Percentiles rank a stretch among this genome's conserved stretches.
Evolutionary conservation across 2,329 filamentous ascomycete species (phyloP).

Genomic region (Pseudogymnoascus sp.): DNA sequence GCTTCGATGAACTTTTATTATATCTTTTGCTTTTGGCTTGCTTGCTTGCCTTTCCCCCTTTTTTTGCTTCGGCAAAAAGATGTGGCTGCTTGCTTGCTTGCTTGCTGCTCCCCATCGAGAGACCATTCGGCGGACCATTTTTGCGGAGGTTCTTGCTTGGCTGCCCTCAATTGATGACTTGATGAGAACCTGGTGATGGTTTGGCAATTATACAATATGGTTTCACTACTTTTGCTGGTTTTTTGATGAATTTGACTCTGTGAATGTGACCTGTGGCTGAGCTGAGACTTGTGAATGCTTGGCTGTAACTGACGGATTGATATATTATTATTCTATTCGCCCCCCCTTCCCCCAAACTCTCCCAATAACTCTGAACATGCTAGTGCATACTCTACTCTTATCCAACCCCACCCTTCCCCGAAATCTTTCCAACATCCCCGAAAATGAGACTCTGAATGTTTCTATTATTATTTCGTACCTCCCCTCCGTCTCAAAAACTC

Average conservation of each 20-base stretch:
- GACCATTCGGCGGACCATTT: not conserved
- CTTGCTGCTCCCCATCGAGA: no score
- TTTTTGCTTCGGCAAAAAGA: not conserved
- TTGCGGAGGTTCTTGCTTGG: not conserved
- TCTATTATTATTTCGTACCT: not conserved
- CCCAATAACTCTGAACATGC: no score
- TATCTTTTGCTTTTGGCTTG: no score
- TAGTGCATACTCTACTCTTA: not conserved
- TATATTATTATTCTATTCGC: not conserved
- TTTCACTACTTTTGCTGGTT: not conserved
- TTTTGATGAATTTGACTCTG: not conserved
- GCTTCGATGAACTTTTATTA: no score
- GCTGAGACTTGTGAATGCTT: not conserved
- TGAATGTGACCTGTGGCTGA: not conserved
- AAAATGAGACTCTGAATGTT: not conserved
- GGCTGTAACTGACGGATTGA: not conserved
- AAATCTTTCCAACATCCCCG: not conserved
- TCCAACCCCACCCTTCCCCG: not conserved
- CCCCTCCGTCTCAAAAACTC: not conserved
- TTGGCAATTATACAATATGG: constrained; percentile 7
- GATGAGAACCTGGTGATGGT: not conserved
- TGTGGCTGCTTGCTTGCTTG: no score
- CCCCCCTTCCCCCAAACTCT: not conserved
- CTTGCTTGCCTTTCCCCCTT: no score
- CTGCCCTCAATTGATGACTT: not conserved